Conservation (phyloP, 345 rosid species). For the Eucalyptus microcorys region DNA sequence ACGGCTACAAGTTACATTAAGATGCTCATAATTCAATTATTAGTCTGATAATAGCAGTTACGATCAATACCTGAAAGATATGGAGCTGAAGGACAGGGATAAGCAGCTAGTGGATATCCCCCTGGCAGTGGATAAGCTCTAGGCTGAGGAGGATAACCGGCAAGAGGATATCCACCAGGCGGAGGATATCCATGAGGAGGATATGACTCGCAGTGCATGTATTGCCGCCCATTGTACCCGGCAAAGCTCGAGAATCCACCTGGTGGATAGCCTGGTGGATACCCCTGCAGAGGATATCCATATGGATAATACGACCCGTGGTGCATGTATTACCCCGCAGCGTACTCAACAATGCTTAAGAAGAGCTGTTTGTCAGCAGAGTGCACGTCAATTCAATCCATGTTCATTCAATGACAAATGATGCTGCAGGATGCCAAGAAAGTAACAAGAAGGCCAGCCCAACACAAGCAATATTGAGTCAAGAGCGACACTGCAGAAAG, state of each 20-base stretch:
- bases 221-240: no score
- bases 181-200: constrained; percentile 22
- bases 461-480: no score
- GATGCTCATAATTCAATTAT: background rate
- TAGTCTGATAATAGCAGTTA: background rate
- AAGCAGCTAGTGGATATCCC: constrained; percentile 24
- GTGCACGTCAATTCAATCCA: constrained; percentile 20
- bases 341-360: constrained; percentile 50
- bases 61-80: background rate
- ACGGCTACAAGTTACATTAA: background rate
- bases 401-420: no score
- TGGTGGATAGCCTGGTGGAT: background rate
- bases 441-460: no score
- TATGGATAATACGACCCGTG: constrained; percentile 14
- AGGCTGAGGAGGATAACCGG: constrained; percentile 14
- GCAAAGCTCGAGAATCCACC: constrained; percentile 5
- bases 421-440: no score
- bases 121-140: constrained; percentile 14
- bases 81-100: constrained; percentile 26
- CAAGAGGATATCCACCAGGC: constrained; percentile 30
- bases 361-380: constrained; percentile 48
- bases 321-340: constrained; percentile 19
- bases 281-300: background rate
- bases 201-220: background rate
- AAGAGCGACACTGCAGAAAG: background rate